phyloP scores from a whole-genome alignment of 805 yeast genomes.

The Myxozyma neotropica region DNA sequence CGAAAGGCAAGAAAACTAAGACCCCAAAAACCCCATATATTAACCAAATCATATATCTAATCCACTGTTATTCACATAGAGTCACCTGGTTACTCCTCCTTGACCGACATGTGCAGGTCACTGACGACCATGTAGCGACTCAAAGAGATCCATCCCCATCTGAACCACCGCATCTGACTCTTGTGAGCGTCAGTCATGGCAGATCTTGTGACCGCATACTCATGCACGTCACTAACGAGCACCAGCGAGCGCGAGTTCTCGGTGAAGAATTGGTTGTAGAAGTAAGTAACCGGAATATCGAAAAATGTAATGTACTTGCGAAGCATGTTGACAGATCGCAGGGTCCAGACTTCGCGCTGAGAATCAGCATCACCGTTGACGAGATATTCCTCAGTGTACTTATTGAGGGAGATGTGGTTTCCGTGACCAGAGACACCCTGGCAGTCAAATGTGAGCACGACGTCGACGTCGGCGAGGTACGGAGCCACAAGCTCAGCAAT shows the following conservation, averaged over 20 bases:
- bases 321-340: conserved; percentile 42
- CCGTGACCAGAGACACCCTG: conserved; percentile 82
- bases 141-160: conserved; percentile 81
- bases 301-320: conserved; percentile 44
- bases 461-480: conserved; percentile 39
- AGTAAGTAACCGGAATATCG: conserved; percentile 41
- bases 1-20: neutral
- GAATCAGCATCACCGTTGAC: conserved; percentile 35
- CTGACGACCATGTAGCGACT: conserved; percentile 80
- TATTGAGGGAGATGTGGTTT: conserved; percentile 72
- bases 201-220: conserved; percentile 48
- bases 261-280: conserved; percentile 22
- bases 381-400: conserved; percentile 47
- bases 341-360: conserved; percentile 37
- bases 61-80: too few species aligned
- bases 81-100: neutral
- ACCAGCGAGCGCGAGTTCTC: conserved; percentile 30
- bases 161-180: conserved; percentile 93
- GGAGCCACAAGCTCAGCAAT: conserved; percentile 48
- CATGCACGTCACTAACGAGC: conserved; percentile 38
- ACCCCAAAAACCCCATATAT: neutral
- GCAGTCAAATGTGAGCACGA: conserved; percentile 77
- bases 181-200: conserved; percentile 83
- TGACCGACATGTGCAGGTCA: conserved; percentile 48
- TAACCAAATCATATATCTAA: too few species aligned